These are phyloP conservation scores for Orbilia ellipsospora DNA, from an alignment of 2,329 filamentous ascomycete species.

Conservation along the genomic window DNA sequence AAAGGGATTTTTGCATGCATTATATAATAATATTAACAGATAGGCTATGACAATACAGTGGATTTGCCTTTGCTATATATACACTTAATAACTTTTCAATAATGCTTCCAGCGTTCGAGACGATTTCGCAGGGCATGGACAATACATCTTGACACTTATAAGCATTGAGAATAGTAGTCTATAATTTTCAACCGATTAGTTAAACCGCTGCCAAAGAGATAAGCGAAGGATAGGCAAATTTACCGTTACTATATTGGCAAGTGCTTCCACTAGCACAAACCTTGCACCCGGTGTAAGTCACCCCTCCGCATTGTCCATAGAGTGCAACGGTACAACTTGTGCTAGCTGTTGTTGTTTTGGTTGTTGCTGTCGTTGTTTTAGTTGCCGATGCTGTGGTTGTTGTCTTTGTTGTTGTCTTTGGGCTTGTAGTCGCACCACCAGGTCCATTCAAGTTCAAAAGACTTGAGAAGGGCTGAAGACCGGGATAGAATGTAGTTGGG, in stretches of 20 bases:
- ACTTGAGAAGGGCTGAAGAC: background rate
- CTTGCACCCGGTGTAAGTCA: background rate
- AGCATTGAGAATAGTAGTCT: background rate
- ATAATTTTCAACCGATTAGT: background rate
- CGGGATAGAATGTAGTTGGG: slow-evolving; percentile 4
- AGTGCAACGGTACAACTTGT: background rate
- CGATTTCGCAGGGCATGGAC: no score
- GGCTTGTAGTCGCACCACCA: background rate
- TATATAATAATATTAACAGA: no score
- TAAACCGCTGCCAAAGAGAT: background rate
- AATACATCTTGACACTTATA: background rate
- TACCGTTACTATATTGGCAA: background rate
- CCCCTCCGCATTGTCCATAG: background rate
- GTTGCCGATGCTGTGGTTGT: no score
- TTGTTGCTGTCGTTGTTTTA: background rate
- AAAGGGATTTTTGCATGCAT: no score
- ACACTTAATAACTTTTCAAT: no score
- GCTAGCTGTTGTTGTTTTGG: background rate
- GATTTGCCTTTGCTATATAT: no score
- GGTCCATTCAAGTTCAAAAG: background rate
- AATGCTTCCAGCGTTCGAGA: no score
- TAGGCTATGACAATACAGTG: no score
- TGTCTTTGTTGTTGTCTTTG: background rate
- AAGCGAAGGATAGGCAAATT: background rate
- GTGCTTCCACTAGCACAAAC: background rate